Evolutionary conservation across 2,329 filamentous ascomycete species (phyloP).

Genomic region (Aspergillus vadensis): DNA sequence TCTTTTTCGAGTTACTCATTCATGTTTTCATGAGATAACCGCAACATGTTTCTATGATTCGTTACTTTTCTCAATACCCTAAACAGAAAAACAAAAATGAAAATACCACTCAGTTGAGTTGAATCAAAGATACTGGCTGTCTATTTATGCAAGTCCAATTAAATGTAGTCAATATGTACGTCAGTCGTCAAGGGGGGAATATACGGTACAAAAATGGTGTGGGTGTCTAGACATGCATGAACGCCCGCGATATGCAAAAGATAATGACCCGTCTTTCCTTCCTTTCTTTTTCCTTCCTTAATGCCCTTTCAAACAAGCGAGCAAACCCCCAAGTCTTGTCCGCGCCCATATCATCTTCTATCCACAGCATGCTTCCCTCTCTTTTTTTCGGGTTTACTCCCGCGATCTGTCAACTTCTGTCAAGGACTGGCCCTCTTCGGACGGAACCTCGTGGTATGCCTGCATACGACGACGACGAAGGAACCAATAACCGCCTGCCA

Average conservation of each 20-base stretch:
- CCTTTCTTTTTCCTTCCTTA: background rate
- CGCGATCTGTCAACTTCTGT: constrained; percentile 12
- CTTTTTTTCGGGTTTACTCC: background rate
- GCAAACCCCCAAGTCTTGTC: background rate
- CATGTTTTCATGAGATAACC: too few relatives aligned
- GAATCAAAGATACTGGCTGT: background rate
- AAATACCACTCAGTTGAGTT: background rate
- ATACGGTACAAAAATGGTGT: background rate
- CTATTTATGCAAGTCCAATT: constrained; percentile 1
- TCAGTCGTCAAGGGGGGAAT: constrained; percentile 8
- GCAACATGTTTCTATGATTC: too few relatives aligned
- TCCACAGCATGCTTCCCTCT: too few relatives aligned
- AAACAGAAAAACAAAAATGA: background rate
- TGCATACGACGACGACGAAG: constrained; percentile 26
- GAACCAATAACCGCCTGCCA: constrained; percentile 24
- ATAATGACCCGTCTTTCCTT: too few relatives aligned
- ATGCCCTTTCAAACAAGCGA: background rate
- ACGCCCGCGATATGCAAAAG: constrained; percentile 11
- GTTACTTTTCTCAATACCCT: background rate
- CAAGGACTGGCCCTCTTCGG: constrained; percentile 30
- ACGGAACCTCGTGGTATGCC: constrained; percentile 33
- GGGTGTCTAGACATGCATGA: constrained; percentile 3
- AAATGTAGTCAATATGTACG: constrained; percentile 12
- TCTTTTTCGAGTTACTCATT: too few relatives aligned
- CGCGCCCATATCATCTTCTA: background rate